Evolutionary conservation across 495 filamentous ascomycete species (phyloP), one percentile per base, ranked within the genome.

Genomic region (Filosporella fistucella): DNA sequence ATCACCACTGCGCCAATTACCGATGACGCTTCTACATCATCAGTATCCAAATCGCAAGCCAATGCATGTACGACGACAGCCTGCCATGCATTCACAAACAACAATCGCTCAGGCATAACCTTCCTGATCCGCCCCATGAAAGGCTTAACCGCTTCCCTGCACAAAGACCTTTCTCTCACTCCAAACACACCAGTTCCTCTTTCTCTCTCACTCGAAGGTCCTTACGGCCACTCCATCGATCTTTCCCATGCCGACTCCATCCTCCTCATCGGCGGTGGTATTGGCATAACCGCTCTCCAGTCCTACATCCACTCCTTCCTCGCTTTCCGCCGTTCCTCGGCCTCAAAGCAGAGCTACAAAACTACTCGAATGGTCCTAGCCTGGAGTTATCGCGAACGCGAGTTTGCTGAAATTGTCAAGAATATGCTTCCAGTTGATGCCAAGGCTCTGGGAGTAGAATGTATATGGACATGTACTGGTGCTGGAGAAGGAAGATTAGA

Each of bases 261-360:
- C 12, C 52, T 82, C 8, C 65, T 83, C n/a, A 67, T 85, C 13
- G 77, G 69, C 3, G 80, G 81, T 4, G 81, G 81, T 0, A 77
- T 74, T 3, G 81, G 81, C 0, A 76, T 84, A 34, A 72, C 79
- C 0, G 75, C 70, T 0, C 65, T 72, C 2, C 57, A 79, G 2
- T 71, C 79, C 0, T 76, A 81, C 51, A 58, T 85, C 34, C 59
- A 65, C 8, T 61, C 64, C 16, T 67, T 72, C 33, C 47, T 72
- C 13, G 45, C 45, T 7, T n/a, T n/a, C n/a, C n/a, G n/a, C n/a
- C 60, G 62, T 3, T 32, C 48, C n/a, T 25, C 56, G 56, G 56
- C 1, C 28, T 35, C 24, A 25, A 47, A 22, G 29, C 33, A 25
- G 21, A 26, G 35, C 21, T n/a, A n/a, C n/a, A n/a, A n/a, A n/a